Percentiles rank a stretch among this genome's conserved stretches.
These are phyloP conservation scores for Brasenia schreberi DNA, from an alignment of 164 flowering plant genomes.

Conservation along the genomic window DNA sequence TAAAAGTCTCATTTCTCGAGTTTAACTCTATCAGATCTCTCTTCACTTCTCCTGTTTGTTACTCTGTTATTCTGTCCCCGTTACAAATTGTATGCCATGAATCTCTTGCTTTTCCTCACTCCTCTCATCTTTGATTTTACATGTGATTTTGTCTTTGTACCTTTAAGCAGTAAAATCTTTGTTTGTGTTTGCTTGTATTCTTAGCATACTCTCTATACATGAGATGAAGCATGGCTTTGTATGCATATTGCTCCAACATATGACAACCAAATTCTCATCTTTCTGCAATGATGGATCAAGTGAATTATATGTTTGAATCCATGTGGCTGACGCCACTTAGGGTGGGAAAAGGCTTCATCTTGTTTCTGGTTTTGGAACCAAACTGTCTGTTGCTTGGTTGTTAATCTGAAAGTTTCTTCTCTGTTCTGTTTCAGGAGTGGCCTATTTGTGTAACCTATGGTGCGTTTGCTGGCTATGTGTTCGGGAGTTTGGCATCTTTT, in stretches of 20 bases:
- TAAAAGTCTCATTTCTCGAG: too few relatives aligned
- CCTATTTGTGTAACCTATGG: slow-evolving; percentile 86
- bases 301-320: too few relatives aligned
- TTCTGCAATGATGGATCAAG: neutral
- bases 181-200: neutral
- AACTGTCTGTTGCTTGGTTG: neutral
- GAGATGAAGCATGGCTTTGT: neutral
- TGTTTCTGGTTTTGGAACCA: neutral
- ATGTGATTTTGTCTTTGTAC: neutral
- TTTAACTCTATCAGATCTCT: too few relatives aligned
- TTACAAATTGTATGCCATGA: neutral
- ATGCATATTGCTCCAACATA: neutral
- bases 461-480: slow-evolving; percentile 52
- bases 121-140: neutral
- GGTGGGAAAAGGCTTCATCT: neutral
- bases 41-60: too few relatives aligned
- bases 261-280: neutral
- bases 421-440: slow-evolving; percentile 54
- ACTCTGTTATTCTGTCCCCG: too few relatives aligned
- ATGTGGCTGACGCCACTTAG: too few relatives aligned
- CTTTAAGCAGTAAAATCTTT: neutral
- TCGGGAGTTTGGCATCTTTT: slow-evolving; percentile 42
- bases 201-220: neutral
- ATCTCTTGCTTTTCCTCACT: neutral
- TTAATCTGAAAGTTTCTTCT: neutral